Evolutionary conservation across 2,329 filamentous ascomycete genomes (phyloP), one percentile per base, ranked within the genome.

Genomic region (Aspergillus luchuensis): DNA sequence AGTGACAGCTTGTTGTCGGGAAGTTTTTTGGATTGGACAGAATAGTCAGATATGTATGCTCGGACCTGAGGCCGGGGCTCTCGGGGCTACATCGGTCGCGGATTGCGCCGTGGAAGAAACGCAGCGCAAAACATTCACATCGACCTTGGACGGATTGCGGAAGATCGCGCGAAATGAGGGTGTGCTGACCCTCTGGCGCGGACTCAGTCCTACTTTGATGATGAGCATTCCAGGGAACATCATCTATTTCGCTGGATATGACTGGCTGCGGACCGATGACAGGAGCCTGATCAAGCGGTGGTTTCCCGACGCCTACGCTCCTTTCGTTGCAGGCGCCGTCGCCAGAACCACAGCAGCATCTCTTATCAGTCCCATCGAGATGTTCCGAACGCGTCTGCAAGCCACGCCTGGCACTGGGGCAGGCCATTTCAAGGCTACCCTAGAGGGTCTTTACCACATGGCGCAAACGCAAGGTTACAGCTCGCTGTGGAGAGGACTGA

Each of bases 181-280:
- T 1, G 72, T 92, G 11, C 85, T 86, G 25, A 95, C 93, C 1
- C 79, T 99, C 38, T 99, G 95, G 94, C 86, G 95, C 63, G 95
- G 95, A 0, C 81, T 99, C 5, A 96, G 91, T n/a, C 94, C 95
- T 0, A 99, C 95, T 0, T 80, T 99, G 21, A 85, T 92, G 65
- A 99, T 99, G 95, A 89, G 92, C 0, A 85, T 99, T 5, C 95
- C 95, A 0, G 92, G 89, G 25, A 99, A 99, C 74, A 95, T 99
- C 67, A 98, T 99, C 66, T 99, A 99, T 78, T 97, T 98, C 71
- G 96, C 95, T 11, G 95, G 95, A 41, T 99, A 99, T 77, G 95
- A 99, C 72, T 97, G 92, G 90, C 76, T 99, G 60, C 88, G 95
- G 38, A 90, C 85, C 65, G 90, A 91, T 69, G 80, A 82, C 1